Percentiles rank a stretch among this genome's conserved stretches.
These are phyloP conservation scores for Coemansia sp. DNA, from an alignment of 192 early-diverging fungal species.

Conservation along the genomic window DNA sequence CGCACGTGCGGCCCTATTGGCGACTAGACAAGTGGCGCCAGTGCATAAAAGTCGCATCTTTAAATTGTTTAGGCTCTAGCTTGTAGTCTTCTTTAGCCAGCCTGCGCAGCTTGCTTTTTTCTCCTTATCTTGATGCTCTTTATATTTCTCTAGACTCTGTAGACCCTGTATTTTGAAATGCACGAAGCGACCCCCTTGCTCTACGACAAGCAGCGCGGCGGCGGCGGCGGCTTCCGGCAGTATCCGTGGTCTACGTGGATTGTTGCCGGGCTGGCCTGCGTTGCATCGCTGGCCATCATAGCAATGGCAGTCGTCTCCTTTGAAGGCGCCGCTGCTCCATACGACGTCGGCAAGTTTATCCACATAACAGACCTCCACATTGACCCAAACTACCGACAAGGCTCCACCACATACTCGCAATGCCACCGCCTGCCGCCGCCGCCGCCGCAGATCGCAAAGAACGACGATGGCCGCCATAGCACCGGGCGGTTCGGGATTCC, in stretches of 20 bases:
- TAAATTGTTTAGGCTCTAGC: too few species aligned
- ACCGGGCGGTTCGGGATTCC: conserved; percentile 62
- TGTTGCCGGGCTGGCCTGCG: not conserved
- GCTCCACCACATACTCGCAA: conserved; percentile 59
- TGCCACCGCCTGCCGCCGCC: conserved; percentile 56
- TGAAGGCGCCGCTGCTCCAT: conserved; percentile 12
- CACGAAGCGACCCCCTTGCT: not conserved
- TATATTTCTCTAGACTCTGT: too few species aligned
- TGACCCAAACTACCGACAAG: conserved; percentile 60
- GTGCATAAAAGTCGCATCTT: too few species aligned
- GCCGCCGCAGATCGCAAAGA: conserved; percentile 10
- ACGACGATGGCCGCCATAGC: conserved; percentile 27
- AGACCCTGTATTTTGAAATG: not conserved
- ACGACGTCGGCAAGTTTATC: conserved; percentile 61
- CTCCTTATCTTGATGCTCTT: too few species aligned
- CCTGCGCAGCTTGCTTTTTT: too few species aligned
- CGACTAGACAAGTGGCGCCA: not conserved
- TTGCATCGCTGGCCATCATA: not conserved
- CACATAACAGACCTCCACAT: conserved; percentile 78
- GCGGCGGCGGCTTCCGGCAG: not conserved
- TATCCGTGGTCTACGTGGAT: not conserved
- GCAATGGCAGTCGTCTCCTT: not conserved
- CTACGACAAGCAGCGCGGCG: not conserved
- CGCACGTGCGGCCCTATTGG: conserved; percentile 1
- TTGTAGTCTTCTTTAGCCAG: too few species aligned